Percentiles rank a stretch among this genome's conserved stretches.
Conservation (phyloP, 495 filamentous ascomycete species). For the Baudoinia panamericana region DNA sequence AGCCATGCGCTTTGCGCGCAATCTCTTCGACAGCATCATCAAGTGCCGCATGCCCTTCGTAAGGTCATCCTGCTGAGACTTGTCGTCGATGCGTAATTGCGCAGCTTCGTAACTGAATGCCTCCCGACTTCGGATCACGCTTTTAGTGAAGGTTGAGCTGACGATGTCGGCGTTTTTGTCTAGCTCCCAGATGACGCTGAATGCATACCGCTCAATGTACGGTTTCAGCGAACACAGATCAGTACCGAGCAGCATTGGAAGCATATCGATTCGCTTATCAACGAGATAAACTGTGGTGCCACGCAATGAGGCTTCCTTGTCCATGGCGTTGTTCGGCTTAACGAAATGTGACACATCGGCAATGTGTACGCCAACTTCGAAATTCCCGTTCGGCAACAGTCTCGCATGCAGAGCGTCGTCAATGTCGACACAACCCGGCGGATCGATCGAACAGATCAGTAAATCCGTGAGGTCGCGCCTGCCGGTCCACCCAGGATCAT, state of each 20-base stretch:
- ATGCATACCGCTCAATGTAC: slow-evolving; percentile 92
- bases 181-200: slow-evolving; percentile 90
- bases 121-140: slow-evolving; percentile 93
- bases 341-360: slow-evolving; percentile 98
- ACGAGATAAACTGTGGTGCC: slow-evolving; percentile 96
- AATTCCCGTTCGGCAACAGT: slow-evolving; percentile 79
- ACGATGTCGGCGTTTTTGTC: slow-evolving; percentile 74
- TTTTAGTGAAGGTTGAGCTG: slow-evolving; percentile 76
- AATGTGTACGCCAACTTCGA: slow-evolving; percentile 96
- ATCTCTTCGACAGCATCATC: slow-evolving; percentile 78
- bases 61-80: slow-evolving; percentile 69
- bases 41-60: slow-evolving; percentile 82
- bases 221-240: slow-evolving; percentile 95
- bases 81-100: slow-evolving; percentile 82
- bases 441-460: slow-evolving; percentile 93
- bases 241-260: slow-evolving; percentile 87
- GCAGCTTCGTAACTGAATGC: slow-evolving; percentile 97
- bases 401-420: slow-evolving; percentile 91
- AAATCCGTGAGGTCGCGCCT: slow-evolving; percentile 72
- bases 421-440: slow-evolving; percentile 91
- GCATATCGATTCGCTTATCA: slow-evolving; percentile 98
- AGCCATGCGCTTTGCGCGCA: slow-evolving; percentile 91
- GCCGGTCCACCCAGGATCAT: slow-evolving; percentile 74
- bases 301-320: slow-evolving; percentile 78
- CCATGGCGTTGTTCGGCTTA: slow-evolving; percentile 94